phyloP scores from a whole-genome alignment of 2,329 filamentous ascomycete species.

The Corinectria fuckeliana region DNA sequence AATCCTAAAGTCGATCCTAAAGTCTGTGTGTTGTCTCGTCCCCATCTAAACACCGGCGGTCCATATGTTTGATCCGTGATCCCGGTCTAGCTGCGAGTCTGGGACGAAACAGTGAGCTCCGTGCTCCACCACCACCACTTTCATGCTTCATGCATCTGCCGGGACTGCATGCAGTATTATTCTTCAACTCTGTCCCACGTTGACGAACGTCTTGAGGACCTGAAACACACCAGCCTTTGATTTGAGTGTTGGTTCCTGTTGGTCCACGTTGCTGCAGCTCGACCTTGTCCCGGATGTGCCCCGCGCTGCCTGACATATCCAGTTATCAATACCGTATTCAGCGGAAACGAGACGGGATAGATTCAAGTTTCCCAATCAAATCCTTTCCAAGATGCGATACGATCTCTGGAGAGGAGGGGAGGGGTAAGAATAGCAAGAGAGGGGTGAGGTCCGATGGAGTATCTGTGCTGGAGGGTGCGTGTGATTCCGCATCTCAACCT shows the following conservation, averaged over 20 bases:
- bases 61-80: slow-evolving; percentile 12
- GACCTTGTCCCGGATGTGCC: neutral
- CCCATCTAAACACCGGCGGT: slow-evolving; percentile 4
- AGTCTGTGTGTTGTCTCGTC: slow-evolving; percentile 8
- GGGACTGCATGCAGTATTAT: slow-evolving; percentile 15
- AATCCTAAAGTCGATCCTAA: neutral
- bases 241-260: slow-evolving; percentile 13
- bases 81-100: slow-evolving; percentile 9
- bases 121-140: slow-evolving; percentile 22
- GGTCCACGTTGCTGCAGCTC: slow-evolving; percentile 12
- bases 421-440: slow-evolving; percentile 1
- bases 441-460: neutral
- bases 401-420: neutral
- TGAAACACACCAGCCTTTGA: slow-evolving; percentile 21
- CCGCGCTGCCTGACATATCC: neutral
- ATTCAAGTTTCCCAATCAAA: neutral
- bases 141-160: slow-evolving; percentile 26
- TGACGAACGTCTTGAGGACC: slow-evolving; percentile 17
- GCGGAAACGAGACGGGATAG: neutral
- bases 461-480: slow-evolving; percentile 1
- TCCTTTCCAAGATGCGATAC: neutral
- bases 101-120: neutral
- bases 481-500: slow-evolving; percentile 6
- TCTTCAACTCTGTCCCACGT: slow-evolving; percentile 17
- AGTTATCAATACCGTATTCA: neutral